Evolutionary conservation across 768 basidiomycete genomes (phyloP).

Genomic region (Pleurotus citrinopileatus): DNA sequence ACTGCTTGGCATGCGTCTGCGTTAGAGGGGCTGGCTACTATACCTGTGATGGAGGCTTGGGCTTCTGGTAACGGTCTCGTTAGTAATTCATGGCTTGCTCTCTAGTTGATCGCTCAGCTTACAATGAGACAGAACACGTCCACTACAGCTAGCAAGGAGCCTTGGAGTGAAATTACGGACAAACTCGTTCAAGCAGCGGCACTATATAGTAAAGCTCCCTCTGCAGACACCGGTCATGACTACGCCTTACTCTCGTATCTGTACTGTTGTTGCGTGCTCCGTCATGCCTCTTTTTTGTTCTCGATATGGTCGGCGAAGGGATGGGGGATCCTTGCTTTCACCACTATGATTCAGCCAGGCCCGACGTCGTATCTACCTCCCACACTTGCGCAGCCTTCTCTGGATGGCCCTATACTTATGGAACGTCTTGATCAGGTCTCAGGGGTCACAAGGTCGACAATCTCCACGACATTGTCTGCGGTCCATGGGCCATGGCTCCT

Average conservation of each 20-base stretch:
- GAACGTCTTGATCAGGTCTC: conserved; percentile 70
- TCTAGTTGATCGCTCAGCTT: conserved; percentile 9
- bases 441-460: conserved; percentile 65
- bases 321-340: conserved; percentile 78
- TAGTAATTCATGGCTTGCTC: conserved; percentile 27
- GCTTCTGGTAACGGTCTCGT: conserved; percentile 70
- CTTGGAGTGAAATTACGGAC: conserved; percentile 78
- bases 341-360: conserved; percentile 68
- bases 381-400: conserved; percentile 44
- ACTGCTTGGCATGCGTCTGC: conserved; percentile 87
- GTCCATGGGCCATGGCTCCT: conserved; percentile 87
- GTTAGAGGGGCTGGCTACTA: conserved; percentile 81
- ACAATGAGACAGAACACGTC: conserved; percentile 48
- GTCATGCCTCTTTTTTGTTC: conserved; percentile 73
- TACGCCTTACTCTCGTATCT: conserved; percentile 65
- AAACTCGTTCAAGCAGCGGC: conserved; percentile 62
- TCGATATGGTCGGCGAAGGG: conserved; percentile 85
- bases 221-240: conserved; percentile 52
- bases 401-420: conserved; percentile 45
- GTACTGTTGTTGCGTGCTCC: conserved; percentile 64
- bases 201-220: conserved; percentile 60
- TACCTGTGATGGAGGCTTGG: conserved; percentile 84
- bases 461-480: conserved; percentile 63
- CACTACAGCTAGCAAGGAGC: conserved; percentile 50
- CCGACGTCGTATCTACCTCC: conserved; percentile 59